phyloP scores from a whole-genome alignment of 768 basidiomycete species.

The Stropharia rugosoannulata region DNA sequence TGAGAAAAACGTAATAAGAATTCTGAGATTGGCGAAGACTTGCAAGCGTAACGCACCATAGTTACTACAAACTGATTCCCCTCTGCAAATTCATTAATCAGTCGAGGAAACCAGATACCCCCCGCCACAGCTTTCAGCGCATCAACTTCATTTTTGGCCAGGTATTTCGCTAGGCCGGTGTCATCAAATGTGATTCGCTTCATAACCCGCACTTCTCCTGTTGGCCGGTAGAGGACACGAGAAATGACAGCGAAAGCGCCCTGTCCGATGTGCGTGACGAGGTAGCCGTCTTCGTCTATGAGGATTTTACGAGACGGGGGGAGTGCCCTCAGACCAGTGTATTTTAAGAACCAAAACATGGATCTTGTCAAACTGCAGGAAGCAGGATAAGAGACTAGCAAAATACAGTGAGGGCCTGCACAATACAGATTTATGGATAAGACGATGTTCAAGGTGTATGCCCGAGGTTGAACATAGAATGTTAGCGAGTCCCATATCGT shows the following conservation, averaged over 20 bases:
- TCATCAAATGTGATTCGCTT: constrained; percentile 25
- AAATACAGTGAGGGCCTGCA: not conserved
- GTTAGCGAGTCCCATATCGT: not conserved
- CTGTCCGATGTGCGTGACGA: constrained; percentile 22
- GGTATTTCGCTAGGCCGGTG: constrained; percentile 21
- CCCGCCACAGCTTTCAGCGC: constrained; percentile 21
- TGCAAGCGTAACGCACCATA: constrained; percentile 15
- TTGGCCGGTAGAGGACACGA: constrained; percentile 20
- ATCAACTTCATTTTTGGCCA: constrained; percentile 23
- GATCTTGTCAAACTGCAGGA: constrained; percentile 4
- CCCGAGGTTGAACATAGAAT: not conserved
- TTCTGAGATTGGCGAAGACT: not conserved
- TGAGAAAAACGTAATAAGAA: not conserved
- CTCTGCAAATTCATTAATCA: constrained; percentile 23
- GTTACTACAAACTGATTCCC: constrained; percentile 22
- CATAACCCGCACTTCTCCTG: constrained; percentile 23
- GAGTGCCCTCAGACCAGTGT: constrained; percentile 14
- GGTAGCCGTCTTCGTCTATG: constrained; percentile 21
- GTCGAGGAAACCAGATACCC: constrained; percentile 21
- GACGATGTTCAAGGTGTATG: not conserved
- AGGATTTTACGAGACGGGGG: constrained; percentile 16
- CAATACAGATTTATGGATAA: constrained; percentile 4
- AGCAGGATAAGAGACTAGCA: not conserved
- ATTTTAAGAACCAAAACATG: constrained; percentile 19
- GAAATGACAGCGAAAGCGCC: constrained; percentile 26